Conservation (phyloP, 129 eudicot genomes). For the Solidago caesia region DNA sequence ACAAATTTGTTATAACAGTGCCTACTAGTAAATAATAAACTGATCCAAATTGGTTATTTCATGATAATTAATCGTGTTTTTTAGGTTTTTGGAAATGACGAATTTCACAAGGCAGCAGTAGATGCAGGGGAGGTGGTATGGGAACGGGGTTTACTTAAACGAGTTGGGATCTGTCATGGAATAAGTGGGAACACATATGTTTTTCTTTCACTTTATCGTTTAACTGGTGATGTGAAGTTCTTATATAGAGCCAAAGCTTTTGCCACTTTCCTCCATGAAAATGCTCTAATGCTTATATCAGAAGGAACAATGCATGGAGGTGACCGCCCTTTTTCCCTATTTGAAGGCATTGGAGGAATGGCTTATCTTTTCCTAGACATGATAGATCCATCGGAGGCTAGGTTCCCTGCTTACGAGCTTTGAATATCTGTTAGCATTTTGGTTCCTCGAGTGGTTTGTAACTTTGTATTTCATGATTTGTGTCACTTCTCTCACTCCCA, state of each 20-base stretch:
- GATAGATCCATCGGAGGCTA: constrained; percentile 57
- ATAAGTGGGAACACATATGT: constrained; percentile 77
- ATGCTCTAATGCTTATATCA: constrained; percentile 55
- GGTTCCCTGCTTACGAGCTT: constrained; percentile 81
- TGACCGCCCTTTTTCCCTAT: constrained; percentile 69
- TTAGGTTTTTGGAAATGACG: constrained; percentile 60
- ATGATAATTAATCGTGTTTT: neutral
- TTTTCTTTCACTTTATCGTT: constrained; percentile 67
- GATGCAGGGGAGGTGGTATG: constrained; percentile 90
- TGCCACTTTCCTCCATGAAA: constrained; percentile 61
- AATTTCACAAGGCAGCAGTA: constrained; percentile 60
- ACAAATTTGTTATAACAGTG: neutral
- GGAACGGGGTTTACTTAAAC: constrained; percentile 75
- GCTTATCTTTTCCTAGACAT: constrained; percentile 81
- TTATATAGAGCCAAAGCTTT: constrained; percentile 79
- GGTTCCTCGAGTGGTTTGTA: constrained; percentile 2
- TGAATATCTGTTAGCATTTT: constrained; percentile 19
- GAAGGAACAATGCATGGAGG: constrained; percentile 82
- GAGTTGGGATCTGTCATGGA: constrained; percentile 89
- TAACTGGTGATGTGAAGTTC: constrained; percentile 64
- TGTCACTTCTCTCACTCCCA: neutral
- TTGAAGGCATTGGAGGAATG: constrained; percentile 94
- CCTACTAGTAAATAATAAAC: too few relatives aligned
- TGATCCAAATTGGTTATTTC: too few relatives aligned
- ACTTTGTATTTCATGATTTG: constrained; percentile 1